Evolutionary conservation across 257 asterid genomes (phyloP).

Genomic region (Coffea eugenioides): DNA sequence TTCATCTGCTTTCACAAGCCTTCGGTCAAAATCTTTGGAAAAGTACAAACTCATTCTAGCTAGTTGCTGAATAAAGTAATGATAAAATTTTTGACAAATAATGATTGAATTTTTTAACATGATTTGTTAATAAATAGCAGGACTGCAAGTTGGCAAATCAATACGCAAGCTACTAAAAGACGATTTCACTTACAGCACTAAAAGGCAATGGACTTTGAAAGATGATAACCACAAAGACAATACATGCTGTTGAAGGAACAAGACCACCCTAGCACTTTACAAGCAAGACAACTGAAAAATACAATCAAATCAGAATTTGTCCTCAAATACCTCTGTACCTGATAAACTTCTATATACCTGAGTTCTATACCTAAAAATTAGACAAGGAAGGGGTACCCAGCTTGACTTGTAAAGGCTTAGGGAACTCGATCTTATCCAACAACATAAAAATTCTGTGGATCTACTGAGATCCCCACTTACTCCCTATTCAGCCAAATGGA

Average conservation of each 20-base stretch:
- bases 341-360: neutral
- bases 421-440: neutral
- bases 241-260: neutral
- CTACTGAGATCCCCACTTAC: neutral
- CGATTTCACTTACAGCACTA: neutral
- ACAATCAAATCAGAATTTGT: neutral
- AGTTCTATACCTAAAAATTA: neutral
- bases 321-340: neutral
- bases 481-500: neutral
- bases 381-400: neutral
- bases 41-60: neutral
- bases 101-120: neutral
- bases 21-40: neutral
- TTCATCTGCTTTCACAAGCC: slow-evolving; percentile 40
- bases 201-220: neutral
- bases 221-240: neutral
- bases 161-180: neutral
- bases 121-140: neutral
- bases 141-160: neutral
- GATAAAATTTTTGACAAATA: neutral
- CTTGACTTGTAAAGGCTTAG: neutral
- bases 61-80: too few relatives aligned
- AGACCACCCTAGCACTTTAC: neutral
- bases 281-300: neutral
- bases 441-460: neutral